Base-by-base conservation (phyloP, 2,329 filamentous ascomycete genomes). In the Botrytis aclada region DNA sequence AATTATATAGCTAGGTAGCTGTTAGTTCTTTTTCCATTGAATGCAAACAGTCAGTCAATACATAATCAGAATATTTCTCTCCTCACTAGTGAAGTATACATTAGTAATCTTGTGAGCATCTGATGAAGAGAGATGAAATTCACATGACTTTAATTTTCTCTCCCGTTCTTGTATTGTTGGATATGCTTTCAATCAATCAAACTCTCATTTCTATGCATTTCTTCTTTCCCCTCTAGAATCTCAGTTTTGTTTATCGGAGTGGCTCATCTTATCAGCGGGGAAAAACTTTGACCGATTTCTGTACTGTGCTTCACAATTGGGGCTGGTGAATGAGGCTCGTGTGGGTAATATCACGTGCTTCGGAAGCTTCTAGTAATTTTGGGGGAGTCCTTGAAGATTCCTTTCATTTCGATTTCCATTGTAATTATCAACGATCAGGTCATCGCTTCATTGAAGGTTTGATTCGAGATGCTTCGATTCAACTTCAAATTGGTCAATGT, bases 251-350 rank as follows among this genome's bases (percentile, higher is more conserved):
- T 54, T 39, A 54, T 67, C 64, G 45, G 25, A 10, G 43, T 51
- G 32, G 45, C 29, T 34, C 41, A 41, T 56, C 65, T 67, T 67
- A 67, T 67, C 65, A 67, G 65, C 65, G 65, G 65, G 65, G 65
- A 25, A 56, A 41, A 41, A 67, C 45, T 56, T 41, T 22, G 47
- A 56, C 16, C 34, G 5, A 18, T 29, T 22, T n/a, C 47, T 65
- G 43, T 47, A 9, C 62, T 47, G 25, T 54, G 47, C 64, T 20
- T 25, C 9, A 29, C 7, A 29, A 66, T 54, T 29, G 32, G 39
- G 34, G 32, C 64, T 54, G 39, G 47, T 39, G 25, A 56, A 2
- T 56, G n/a, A 56, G 51, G 51, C 51, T 32, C 6, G 18, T 56
- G 34, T 32, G n/a, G 25, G 16, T 41, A 16, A 25, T 41, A 25